phyloP scores from a whole-genome alignment of 805 yeast genomes.

The Starmerella lactis-condensi region DNA sequence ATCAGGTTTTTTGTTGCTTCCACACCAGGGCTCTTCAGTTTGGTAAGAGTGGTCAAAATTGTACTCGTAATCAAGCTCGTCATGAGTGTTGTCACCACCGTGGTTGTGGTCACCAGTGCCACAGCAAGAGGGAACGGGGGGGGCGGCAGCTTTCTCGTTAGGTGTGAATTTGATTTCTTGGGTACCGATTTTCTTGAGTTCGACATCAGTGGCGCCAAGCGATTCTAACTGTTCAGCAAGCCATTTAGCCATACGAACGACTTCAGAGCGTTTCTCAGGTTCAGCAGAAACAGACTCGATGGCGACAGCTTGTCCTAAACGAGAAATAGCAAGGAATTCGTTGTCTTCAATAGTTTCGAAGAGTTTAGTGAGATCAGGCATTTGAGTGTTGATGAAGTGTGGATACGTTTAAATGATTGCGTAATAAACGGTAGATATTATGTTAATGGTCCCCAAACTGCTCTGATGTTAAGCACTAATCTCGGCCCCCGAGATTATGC shows the following conservation, averaged over 20 bases:
- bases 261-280: slow-evolving; percentile 71
- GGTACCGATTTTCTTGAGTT: slow-evolving; percentile 61
- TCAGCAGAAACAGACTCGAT: slow-evolving; percentile 92
- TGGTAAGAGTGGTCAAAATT: too few species aligned
- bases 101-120: too few species aligned
- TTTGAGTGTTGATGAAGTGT: slow-evolving; percentile 1
- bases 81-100: too few species aligned
- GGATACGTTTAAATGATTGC: too few species aligned
- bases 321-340: slow-evolving; percentile 41
- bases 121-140: too few species aligned
- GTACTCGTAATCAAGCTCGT: slow-evolving; percentile 6
- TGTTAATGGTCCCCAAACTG: too few species aligned
- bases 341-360: slow-evolving; percentile 14
- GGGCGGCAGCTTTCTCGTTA: too few species aligned
- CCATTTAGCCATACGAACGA: slow-evolving; percentile 75
- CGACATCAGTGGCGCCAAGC: slow-evolving; percentile 69
- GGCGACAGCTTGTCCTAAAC: slow-evolving; percentile 63
- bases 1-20: too few species aligned
- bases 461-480: too few species aligned
- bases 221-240: slow-evolving; percentile 45
- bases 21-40: too few species aligned
- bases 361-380: slow-evolving; percentile 17
- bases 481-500: too few species aligned
- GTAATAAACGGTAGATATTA: too few species aligned
- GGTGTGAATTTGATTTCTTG: slow-evolving; percentile 66